Percentiles rank a stretch among this genome's conserved stretches.
phyloP scores from a whole-genome alignment of 2,329 filamentous ascomycete species.

The Cordyceps militaris region DNA sequence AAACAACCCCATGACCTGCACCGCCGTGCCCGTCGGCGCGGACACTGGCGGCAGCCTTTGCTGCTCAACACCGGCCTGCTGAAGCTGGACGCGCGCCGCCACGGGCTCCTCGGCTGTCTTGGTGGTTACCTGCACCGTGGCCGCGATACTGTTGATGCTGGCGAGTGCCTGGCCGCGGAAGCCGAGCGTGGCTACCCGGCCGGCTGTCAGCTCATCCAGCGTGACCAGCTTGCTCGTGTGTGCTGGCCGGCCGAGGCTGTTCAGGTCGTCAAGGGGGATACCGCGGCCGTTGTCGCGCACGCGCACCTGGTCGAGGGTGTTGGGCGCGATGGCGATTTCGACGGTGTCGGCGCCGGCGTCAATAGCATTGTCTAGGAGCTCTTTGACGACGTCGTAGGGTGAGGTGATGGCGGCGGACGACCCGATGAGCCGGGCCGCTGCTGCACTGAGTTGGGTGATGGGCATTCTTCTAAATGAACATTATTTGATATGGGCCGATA shows the following conservation, averaged over 20 bases:
- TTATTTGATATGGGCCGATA: too few relatives aligned
- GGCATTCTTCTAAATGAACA: slow-evolving; percentile 29
- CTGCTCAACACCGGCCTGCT: slow-evolving; percentile 26
- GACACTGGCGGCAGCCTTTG: slow-evolving; percentile 29
- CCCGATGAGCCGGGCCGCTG: slow-evolving; percentile 49
- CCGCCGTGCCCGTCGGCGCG: slow-evolving; percentile 61
- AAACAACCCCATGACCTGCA: slow-evolving; percentile 55
- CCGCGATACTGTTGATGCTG: slow-evolving; percentile 50
- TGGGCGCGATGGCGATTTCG: slow-evolving; percentile 55
- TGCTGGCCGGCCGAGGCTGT: slow-evolving; percentile 54
- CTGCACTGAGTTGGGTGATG: slow-evolving; percentile 42
- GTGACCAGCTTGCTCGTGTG: slow-evolving; percentile 66
- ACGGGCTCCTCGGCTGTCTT: slow-evolving; percentile 54
- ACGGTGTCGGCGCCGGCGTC: slow-evolving; percentile 63
- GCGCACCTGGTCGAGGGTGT: slow-evolving; percentile 62
- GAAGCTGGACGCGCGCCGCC: slow-evolving; percentile 43
- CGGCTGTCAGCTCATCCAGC: slow-evolving; percentile 52
- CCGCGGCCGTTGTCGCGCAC: slow-evolving; percentile 70
- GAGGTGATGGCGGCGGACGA: slow-evolving; percentile 54
- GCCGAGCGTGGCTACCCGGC: slow-evolving; percentile 57
- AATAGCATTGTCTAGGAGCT: slow-evolving; percentile 70
- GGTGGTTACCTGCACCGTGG: slow-evolving; percentile 55
- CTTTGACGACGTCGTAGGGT: slow-evolving; percentile 60
- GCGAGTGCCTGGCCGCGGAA: slow-evolving; percentile 72
- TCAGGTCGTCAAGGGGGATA: slow-evolving; percentile 55